A percentile compares a stretch with the other conserved stretches of the same genome.
These are phyloP conservation scores for Scytalidium lignicola DNA, from an alignment of 2,329 filamentous ascomycete genomes.

Conservation along the genomic window DNA sequence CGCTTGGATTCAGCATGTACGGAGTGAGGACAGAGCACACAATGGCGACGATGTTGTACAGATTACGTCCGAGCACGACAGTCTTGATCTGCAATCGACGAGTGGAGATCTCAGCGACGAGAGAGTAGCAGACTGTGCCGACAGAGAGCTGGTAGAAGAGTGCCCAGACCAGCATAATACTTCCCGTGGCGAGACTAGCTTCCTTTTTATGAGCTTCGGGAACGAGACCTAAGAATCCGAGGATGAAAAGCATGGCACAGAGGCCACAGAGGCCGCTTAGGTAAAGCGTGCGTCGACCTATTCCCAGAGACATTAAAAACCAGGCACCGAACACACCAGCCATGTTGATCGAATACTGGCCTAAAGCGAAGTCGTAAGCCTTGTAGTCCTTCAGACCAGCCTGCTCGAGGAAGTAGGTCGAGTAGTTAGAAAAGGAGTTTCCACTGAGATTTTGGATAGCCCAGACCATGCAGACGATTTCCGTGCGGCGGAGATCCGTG, in stretches of 20 bases:
- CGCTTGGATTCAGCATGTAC: constrained; percentile 85
- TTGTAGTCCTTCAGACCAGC: constrained; percentile 45
- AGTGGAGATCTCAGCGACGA: constrained; percentile 80
- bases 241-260: constrained; percentile 64
- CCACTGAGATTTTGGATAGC: constrained; percentile 60
- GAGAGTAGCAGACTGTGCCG: constrained; percentile 83
- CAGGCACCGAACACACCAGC: constrained; percentile 49
- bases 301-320: constrained; percentile 35
- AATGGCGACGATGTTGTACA: constrained; percentile 70
- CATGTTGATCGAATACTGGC: constrained; percentile 43
- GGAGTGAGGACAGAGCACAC: constrained; percentile 77
- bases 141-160: constrained; percentile 82
- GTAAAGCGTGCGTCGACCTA: constrained; percentile 49
- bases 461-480: constrained; percentile 56
- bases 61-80: constrained; percentile 75
- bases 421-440: constrained; percentile 60
- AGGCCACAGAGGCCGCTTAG: constrained; percentile 41
- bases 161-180: constrained; percentile 78
- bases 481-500: constrained; percentile 45
- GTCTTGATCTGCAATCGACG: constrained; percentile 86
- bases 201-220: constrained; percentile 18
- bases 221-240: constrained; percentile 60
- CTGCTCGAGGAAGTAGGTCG: constrained; percentile 55
- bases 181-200: constrained; percentile 25
- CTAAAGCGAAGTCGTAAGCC: constrained; percentile 52